phyloP scores from a whole-genome alignment of 192 early-diverging fungal genomes.

The Cetraspora pellucida region DNA sequence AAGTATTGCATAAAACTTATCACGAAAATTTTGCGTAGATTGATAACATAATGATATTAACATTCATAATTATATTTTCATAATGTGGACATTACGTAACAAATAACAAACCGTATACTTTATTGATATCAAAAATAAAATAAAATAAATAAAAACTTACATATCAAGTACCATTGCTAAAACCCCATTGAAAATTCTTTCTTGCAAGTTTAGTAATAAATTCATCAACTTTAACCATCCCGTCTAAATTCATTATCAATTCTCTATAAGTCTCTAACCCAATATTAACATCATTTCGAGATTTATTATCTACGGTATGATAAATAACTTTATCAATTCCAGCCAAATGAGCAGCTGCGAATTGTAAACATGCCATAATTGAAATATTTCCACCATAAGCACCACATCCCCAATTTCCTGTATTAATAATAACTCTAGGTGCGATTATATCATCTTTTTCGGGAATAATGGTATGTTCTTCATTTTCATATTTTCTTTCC shows the following conservation, averaged over 20 bases:
- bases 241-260: background rate
- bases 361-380: conserved; percentile 30
- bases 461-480: conserved; percentile 2
- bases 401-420: conserved; percentile 38
- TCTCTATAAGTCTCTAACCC: conserved; percentile 20
- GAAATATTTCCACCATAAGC: conserved; percentile 34
- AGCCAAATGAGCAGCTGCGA: conserved; percentile 29
- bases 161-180: conserved; percentile 31
- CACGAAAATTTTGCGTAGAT: too few relatives aligned
- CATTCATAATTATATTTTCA: too few relatives aligned
- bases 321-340: conserved; percentile 29
- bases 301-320: conserved; percentile 20
- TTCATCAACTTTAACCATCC: background rate
- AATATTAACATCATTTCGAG: background rate
- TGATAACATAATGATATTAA: too few relatives aligned
- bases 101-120: too few relatives aligned
- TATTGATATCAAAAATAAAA: too few relatives aligned
- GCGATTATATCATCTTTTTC: background rate
- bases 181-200: conserved; percentile 17
- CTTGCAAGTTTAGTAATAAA: conserved; percentile 7
- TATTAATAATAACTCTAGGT: conserved; percentile 28
- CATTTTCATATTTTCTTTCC: background rate
- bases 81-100: too few relatives aligned
- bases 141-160: too few relatives aligned
- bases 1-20: too few relatives aligned